A percentile compares a stretch with the other conserved stretches of the same genome.
These are phyloP conservation scores for Kodamaea kakaduensis DNA, from an alignment of 805 yeast genomes.

Conservation along the genomic window DNA sequence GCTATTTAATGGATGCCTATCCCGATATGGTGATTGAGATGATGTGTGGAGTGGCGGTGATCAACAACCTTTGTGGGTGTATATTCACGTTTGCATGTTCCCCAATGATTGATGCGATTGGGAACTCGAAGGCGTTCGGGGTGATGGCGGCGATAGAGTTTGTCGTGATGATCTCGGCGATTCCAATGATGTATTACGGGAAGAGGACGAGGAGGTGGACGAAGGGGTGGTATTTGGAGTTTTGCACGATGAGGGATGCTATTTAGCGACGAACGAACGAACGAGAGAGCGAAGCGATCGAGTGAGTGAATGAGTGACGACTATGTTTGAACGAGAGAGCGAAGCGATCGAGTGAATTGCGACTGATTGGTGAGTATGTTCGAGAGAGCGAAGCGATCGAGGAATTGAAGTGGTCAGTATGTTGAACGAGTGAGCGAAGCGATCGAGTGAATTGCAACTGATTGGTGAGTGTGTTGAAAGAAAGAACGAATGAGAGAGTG, in stretches of 20 bases:
- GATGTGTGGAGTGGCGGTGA: slow-evolving; percentile 64
- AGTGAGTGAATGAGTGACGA: too few species aligned
- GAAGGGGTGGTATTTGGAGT: slow-evolving; percentile 49
- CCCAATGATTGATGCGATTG: slow-evolving; percentile 53
- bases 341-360: too few species aligned
- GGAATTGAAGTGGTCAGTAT: too few species aligned
- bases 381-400: too few species aligned
- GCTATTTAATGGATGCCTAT: slow-evolving; percentile 62
- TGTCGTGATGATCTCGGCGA: slow-evolving; percentile 50
- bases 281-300: too few species aligned
- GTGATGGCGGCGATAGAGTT: slow-evolving; percentile 59
- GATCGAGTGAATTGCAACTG: too few species aligned
- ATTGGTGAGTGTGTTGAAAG: too few species aligned
- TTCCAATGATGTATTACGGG: slow-evolving; percentile 60
- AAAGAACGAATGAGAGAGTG: too few species aligned
- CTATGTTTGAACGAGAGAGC: too few species aligned
- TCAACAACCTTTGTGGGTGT: slow-evolving; percentile 62
- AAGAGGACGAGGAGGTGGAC: slow-evolving; percentile 57
- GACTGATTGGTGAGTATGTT: too few species aligned
- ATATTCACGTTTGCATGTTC: slow-evolving; percentile 65
- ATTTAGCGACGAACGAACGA: too few species aligned
- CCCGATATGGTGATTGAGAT: slow-evolving; percentile 69
- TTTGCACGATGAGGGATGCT: slow-evolving; percentile 39
- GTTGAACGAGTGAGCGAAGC: too few species aligned
- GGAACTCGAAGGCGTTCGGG: slow-evolving; percentile 56